Evolutionary conservation across 164 flowering plant species (phyloP).

Genomic region (Vitis labrusca): DNA sequence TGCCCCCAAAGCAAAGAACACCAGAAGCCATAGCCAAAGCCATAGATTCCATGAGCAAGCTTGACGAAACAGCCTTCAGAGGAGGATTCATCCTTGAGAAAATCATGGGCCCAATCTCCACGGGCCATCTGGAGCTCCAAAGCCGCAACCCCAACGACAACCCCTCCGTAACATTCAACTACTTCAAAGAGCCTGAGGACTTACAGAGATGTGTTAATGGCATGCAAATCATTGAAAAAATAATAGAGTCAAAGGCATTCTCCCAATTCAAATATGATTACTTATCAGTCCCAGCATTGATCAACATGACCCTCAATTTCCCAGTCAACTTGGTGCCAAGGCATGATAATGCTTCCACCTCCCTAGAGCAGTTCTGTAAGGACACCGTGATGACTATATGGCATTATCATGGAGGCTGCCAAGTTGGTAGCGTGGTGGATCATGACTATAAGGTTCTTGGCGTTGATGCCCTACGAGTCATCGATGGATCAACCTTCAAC

Average conservation of each 20-base stretch:
- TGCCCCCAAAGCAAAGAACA: slow-evolving; percentile 58
- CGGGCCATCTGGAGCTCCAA: slow-evolving; percentile 50
- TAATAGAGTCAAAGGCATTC: slow-evolving; percentile 47
- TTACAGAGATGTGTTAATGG: slow-evolving; percentile 57
- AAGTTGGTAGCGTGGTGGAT: slow-evolving; percentile 49
- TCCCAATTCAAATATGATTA: slow-evolving; percentile 27
- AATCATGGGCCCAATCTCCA: slow-evolving; percentile 56
- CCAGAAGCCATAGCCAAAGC: slow-evolving; percentile 45
- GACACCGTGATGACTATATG: slow-evolving; percentile 69
- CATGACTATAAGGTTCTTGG: slow-evolving; percentile 45
- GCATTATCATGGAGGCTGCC: slow-evolving; percentile 72
- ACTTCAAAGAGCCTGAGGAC: slow-evolving; percentile 57
- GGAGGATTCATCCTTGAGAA: slow-evolving; percentile 66
- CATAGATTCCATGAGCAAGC: slow-evolving; percentile 21
- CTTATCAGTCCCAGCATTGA: slow-evolving; percentile 21
- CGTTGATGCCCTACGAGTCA: slow-evolving; percentile 41
- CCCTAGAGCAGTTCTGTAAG: slow-evolving; percentile 47
- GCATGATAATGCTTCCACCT: slow-evolving; percentile 27
- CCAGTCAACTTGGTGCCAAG: slow-evolving; percentile 43
- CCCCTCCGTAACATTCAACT: slow-evolving; percentile 65
- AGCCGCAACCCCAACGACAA: slow-evolving; percentile 40
- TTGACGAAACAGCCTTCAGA: slow-evolving; percentile 27
- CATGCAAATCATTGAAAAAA: slow-evolving; percentile 28
- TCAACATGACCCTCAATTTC: slow-evolving; percentile 37
- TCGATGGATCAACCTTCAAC: slow-evolving; percentile 57